phyloP scores from a whole-genome alignment of 2,329 filamentous ascomycete genomes.

The Aspergillus sp. region DNA sequence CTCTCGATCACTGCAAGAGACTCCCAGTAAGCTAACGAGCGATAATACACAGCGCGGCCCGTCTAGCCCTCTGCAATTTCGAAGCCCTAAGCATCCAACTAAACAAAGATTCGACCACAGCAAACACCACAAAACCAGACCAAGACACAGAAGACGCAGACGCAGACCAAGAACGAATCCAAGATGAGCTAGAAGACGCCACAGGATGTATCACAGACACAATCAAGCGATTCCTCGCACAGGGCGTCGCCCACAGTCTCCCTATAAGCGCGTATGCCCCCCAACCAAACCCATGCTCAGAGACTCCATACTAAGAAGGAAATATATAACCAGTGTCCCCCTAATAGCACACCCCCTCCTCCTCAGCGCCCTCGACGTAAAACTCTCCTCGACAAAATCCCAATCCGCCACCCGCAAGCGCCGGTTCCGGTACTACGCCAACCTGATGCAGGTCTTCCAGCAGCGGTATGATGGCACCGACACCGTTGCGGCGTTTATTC shows the following conservation, averaged over 20 bases:
- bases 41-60: not conserved
- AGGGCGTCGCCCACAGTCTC: conserved; percentile 1
- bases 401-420: conserved; percentile 7
- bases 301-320: not conserved
- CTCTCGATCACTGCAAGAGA: too few species aligned
- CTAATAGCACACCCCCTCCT: conserved; percentile 5
- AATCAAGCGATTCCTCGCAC: conserved; percentile 6
- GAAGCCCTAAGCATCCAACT: conserved; percentile 3
- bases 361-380: not conserved
- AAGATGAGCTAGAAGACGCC: conserved; percentile 3
- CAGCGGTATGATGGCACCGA: conserved; percentile 6
- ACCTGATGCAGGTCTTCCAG: conserved; percentile 7
- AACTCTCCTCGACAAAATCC: conserved; percentile 5
- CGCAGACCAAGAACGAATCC: not conserved
- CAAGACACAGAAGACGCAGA: not conserved
- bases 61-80: conserved; percentile 5
- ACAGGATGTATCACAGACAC: conserved; percentile 5
- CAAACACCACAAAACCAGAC: not conserved
- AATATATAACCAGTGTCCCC: not conserved
- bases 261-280: conserved; percentile 6
- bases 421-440: conserved; percentile 10
- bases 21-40: not conserved
- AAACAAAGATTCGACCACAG: not conserved
- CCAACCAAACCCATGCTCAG: too few species aligned
- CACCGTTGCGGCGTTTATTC: conserved; percentile 2